These are phyloP conservation scores for Athelia psychrophila DNA, from an alignment of 1,284 basidiomycete species.

Conservation along the genomic window DNA sequence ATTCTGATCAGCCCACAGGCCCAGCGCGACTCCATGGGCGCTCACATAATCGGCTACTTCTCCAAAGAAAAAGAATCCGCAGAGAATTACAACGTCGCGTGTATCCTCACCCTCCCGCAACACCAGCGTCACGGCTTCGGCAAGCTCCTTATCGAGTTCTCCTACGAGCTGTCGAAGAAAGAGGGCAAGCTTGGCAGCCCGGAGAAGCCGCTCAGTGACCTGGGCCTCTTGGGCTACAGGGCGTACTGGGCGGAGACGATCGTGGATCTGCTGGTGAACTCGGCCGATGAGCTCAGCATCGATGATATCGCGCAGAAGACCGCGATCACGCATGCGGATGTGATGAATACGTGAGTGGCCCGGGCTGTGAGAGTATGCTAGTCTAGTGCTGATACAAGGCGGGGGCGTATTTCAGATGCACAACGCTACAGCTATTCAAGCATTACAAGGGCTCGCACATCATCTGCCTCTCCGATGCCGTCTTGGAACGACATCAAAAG, in stretches of 20 bases:
- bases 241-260: conserved; percentile 99
- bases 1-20: conserved; percentile 41
- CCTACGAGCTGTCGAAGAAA: conserved; percentile 96
- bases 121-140: conserved; percentile 97
- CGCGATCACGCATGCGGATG: conserved; percentile 94
- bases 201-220: conserved; percentile 95
- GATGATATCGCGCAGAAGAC: conserved; percentile 98
- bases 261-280: conserved; percentile 83
- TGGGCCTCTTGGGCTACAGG: conserved; percentile 91
- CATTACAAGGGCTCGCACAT: conserved; percentile 96
- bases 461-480: conserved; percentile 88
- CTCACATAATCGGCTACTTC: conserved; percentile 97
- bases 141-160: conserved; percentile 95
- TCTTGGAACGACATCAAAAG: conserved; percentile 90
- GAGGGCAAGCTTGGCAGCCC: conserved; percentile 95
- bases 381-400: conserved; percentile 6
- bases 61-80: conserved; percentile 99
- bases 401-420: conserved; percentile 57
- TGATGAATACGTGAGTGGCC: conserved; percentile 91
- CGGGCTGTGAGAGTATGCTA: too few species aligned
- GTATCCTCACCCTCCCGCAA: conserved; percentile 97
- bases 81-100: conserved; percentile 98
- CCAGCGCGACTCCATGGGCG: conserved; percentile 88
- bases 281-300: conserved; percentile 81
- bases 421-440: conserved; percentile 93